phyloP scores from a whole-genome alignment of 208 protist species.

The Vickermania spadyakhi region DNA sequence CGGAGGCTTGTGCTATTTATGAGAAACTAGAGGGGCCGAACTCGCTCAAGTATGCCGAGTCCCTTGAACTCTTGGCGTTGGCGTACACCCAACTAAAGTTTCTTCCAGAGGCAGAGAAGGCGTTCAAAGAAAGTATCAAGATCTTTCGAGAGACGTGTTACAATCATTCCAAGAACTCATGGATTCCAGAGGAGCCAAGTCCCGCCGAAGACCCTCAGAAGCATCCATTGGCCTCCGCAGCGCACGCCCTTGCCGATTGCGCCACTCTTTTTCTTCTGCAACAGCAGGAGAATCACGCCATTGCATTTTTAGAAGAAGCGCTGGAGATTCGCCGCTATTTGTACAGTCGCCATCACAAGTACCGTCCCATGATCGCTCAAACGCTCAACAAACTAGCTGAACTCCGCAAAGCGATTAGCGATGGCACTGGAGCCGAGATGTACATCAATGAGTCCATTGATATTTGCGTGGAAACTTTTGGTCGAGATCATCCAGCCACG shows the following conservation, averaged over 20 bases:
- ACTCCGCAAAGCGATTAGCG: slow-evolving; percentile 71
- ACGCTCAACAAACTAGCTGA: slow-evolving; percentile 86
- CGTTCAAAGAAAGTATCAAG: slow-evolving; percentile 83
- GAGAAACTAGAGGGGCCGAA: slow-evolving; percentile 62
- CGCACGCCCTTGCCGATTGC: slow-evolving; percentile 83
- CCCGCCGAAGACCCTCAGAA: slow-evolving; percentile 64
- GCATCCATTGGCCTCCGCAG: slow-evolving; percentile 65
- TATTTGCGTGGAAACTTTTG: slow-evolving; percentile 75
- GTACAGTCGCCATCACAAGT: slow-evolving; percentile 71
- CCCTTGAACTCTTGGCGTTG: slow-evolving; percentile 70
- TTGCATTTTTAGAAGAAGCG: slow-evolving; percentile 79
- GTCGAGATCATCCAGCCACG: slow-evolving; percentile 71
- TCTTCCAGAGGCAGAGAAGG: slow-evolving; percentile 83
- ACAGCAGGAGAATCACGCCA: slow-evolving; percentile 51
- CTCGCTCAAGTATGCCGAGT: slow-evolving; percentile 77
- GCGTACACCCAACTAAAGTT: slow-evolving; percentile 81
- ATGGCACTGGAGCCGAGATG: slow-evolving; percentile 75
- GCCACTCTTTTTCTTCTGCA: slow-evolving; percentile 69
- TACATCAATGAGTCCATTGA: slow-evolving; percentile 81
- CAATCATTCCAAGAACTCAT: slow-evolving; percentile 71
- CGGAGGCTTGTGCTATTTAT: slow-evolving; percentile 83
- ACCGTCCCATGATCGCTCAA: slow-evolving; percentile 84
- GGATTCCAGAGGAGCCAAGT: slow-evolving; percentile 48
- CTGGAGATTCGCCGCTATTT: slow-evolving; percentile 82
- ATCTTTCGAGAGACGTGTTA: slow-evolving; percentile 74